Base-by-base conservation (phyloP, 768 basidiomycete species). In the Boletus rex-veris region DNA sequence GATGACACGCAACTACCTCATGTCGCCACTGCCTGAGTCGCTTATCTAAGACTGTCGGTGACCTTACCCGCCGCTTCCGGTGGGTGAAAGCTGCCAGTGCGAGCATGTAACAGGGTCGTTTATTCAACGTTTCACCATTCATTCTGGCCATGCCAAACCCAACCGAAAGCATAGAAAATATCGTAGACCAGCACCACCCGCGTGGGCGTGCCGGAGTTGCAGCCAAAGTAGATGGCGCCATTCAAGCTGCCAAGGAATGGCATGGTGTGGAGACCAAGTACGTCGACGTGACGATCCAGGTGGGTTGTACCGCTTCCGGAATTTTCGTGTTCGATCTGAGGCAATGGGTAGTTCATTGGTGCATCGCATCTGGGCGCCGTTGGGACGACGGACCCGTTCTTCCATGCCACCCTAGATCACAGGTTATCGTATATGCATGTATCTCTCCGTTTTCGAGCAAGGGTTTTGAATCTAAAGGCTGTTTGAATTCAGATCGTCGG, bases 351-450 rank as follows among this genome's bases (percentile, higher is more conserved):
- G 81, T 89, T 90, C 52, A 87, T 90, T 44, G 83, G 85, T 4
- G 88, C 88, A 6, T 80, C 80, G 15, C 80, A 78, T 1, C 64
- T 91, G 78, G 86, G 88, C 58, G 77, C 88, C 9, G 76, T 85
- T 0, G 78, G 76, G 30, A 69, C 73, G 11, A 81, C 82, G 1
- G 85, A 90, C 70, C 86, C 88, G 6, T 90, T 87, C 60, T 86
- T 90, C 62, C 75, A 83, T 16, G 87, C 87, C 10, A 80, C 77
- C 52, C 67, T 90, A 37, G 86, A 90, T 64, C 71, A 79, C 50
- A 74, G 74, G 50, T 70, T 90, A n/a, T 77, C 80, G 8, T 85
- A 83, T 60, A 80, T 84, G 86, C 84, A 60, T 55, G 82, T 75
- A n/a, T 44, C 44, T 42, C 30, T 37, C 51, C 21, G 42, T 37